phyloP scores from a whole-genome alignment of 1,284 basidiomycete genomes.

The Trichosporon sp. region DNA sequence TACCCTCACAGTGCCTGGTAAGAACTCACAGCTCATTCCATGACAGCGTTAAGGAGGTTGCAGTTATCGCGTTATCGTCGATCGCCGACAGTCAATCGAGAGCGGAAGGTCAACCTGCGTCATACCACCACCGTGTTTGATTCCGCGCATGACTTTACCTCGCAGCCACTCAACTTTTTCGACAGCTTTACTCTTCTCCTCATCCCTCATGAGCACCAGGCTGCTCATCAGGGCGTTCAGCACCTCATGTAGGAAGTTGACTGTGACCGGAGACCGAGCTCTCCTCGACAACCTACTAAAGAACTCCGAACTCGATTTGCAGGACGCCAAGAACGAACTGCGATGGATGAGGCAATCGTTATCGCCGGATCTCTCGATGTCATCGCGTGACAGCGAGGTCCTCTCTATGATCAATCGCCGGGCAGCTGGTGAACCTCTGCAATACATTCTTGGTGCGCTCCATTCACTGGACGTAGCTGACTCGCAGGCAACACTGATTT shows the following conservation, averaged over 20 bases:
- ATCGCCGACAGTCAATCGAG: neutral
- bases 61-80: neutral
- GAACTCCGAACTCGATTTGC: conserved; percentile 36
- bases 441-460: conserved; percentile 74
- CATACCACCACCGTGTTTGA: neutral
- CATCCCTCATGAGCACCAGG: neutral
- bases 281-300: conserved; percentile 16
- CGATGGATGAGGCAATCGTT: conserved; percentile 37
- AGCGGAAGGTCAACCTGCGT: neutral
- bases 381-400: conserved; percentile 13
- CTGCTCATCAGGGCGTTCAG: neutral
- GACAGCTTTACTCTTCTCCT: neutral
- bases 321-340: conserved; percentile 40
- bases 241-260: conserved; percentile 3
- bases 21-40: conserved; percentile 19
- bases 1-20: neutral
- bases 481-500: conserved; percentile 76
- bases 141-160: conserved; percentile 8
- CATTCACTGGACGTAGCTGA: neutral
- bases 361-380: neutral
- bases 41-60: conserved; percentile 5
- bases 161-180: neutral
- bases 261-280: conserved; percentile 4
- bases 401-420: conserved; percentile 45
- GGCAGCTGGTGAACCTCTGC: conserved; percentile 69